Evolutionary conservation across 2,329 filamentous ascomycete species (phyloP), one percentile per base, ranked within the genome.

Genomic region (Diplodia corticola): DNA sequence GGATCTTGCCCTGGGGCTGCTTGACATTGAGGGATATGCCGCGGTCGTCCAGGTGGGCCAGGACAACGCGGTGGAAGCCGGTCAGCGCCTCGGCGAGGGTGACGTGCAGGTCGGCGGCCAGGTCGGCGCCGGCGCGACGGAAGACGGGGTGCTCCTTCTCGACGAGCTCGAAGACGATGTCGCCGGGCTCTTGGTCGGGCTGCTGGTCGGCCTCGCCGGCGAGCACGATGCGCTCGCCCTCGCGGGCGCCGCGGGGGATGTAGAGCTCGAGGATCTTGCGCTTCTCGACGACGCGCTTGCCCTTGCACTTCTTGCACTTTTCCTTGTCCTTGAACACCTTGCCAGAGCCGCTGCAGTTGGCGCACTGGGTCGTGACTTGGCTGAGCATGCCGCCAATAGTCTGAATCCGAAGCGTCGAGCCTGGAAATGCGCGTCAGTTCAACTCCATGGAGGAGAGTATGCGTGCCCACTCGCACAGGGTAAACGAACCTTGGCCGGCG

Each of bases 231-330:
- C 88, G 88, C 74, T 99, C 94, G 70, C 93, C 93, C 77, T 96
- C 82, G 68, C 86, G 82, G 55, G 77, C 90, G 54, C 94, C 94
- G 63, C 91, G 88, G 10, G 94, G 93, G 68, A 99, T 97, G 81
- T 98, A 98, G 63, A 99, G 89, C 80, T 99, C 95, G 68, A 99
- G 84, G 3, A 94, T 91, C 82, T 98, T 99, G 80, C 91, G 95
- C 80, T 95, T 91, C 73, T 93, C 90, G 51, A 88, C 88, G 15
- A 92, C 93, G 69, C 92, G 87, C 78, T 91, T 91, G 74, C 95
- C 95, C 81, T 98, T 98, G 87, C 95, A 99, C 83, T 95, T 97
- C 85, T 96, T 97, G 84, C 95, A 99, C 76, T 92, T 92, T 75
- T 99, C 95, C 83, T 98, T 98, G 75, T 97, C 92, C 79, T 94